These are phyloP conservation scores for Exophiala sideris DNA, from an alignment of 2,329 filamentous ascomycete species.

Conservation along the genomic window DNA sequence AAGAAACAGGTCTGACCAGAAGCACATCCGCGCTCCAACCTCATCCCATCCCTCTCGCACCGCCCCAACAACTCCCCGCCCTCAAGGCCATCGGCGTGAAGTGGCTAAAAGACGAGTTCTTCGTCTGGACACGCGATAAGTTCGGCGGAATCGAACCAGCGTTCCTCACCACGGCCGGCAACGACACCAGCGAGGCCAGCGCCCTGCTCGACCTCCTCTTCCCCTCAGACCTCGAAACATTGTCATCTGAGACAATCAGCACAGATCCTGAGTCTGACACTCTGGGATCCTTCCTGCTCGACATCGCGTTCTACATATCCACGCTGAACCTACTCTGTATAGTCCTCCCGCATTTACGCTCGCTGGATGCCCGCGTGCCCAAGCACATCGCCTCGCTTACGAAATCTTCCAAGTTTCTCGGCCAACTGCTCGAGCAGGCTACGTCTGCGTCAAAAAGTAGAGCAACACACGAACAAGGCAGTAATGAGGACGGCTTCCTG, in stretches of 20 bases:
- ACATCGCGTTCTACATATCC: conserved; percentile 27
- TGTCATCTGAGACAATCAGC: neutral
- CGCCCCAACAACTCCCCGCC: conserved; percentile 17
- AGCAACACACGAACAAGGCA: neutral
- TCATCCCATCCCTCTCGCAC: conserved; percentile 20
- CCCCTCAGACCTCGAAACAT: conserved; percentile 12
- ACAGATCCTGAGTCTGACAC: conserved; percentile 4
- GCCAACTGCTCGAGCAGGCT: conserved; percentile 16
- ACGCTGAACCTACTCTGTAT: conserved; percentile 26
- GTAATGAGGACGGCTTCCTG: conserved; percentile 4
- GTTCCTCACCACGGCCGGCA: conserved; percentile 1
- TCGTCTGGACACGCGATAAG: conserved; percentile 1
- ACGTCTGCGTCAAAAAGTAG: neutral
- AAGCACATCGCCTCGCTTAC: conserved; percentile 10
- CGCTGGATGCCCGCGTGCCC: conserved; percentile 2
- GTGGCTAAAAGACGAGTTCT: conserved; percentile 28
- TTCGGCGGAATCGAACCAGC: neutral
- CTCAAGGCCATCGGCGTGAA: conserved; percentile 29
- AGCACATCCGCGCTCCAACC: conserved; percentile 22
- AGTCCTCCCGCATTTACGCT: conserved; percentile 13
- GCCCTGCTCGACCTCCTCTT: conserved; percentile 21
- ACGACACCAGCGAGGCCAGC: neutral
- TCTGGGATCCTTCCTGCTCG: conserved; percentile 17
- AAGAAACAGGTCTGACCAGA: conserved; percentile 20
- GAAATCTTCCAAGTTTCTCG: conserved; percentile 7